Conservation (phyloP, 768 basidiomycete genomes). For the Psilocybe sp. region DNA sequence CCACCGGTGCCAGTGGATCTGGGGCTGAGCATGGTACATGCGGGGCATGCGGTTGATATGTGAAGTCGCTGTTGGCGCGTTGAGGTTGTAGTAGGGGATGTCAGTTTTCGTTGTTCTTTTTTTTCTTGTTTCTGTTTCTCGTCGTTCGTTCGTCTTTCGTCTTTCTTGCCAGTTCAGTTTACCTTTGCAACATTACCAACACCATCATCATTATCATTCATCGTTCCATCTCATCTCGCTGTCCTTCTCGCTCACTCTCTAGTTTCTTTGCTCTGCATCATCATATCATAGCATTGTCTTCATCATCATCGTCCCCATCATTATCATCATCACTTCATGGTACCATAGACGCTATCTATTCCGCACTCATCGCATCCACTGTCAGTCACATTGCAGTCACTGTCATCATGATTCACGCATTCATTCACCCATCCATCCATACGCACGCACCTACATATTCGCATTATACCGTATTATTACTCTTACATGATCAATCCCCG, state of each 20-base stretch:
- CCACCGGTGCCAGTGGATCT: background rate
- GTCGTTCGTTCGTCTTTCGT: constrained; percentile 1
- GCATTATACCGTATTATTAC: too few species aligned
- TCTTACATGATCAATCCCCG: too few species aligned
- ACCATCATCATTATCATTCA: background rate
- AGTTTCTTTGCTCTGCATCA: too few species aligned
- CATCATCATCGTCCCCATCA: background rate
- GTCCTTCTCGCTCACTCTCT: too few species aligned
- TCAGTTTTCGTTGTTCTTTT: constrained; percentile 3
- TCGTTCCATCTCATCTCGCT: background rate
- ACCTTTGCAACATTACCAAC: background rate
- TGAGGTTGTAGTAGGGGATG: background rate
- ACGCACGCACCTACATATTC: too few species aligned
- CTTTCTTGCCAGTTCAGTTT: background rate
- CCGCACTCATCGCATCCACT: constrained; percentile 6
- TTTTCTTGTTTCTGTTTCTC: background rate
- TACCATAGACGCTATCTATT: constrained; percentile 5
- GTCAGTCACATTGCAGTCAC: background rate
- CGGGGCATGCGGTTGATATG: background rate
- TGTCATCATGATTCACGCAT: too few species aligned
- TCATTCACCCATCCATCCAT: too few species aligned
- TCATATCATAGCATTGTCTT: too few species aligned
- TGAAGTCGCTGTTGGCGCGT: background rate
- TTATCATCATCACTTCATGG: background rate
- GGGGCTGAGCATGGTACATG: background rate